Base-by-base conservation (phyloP, 139 green algal genomes). In the Nannochloris sp. region DNA sequence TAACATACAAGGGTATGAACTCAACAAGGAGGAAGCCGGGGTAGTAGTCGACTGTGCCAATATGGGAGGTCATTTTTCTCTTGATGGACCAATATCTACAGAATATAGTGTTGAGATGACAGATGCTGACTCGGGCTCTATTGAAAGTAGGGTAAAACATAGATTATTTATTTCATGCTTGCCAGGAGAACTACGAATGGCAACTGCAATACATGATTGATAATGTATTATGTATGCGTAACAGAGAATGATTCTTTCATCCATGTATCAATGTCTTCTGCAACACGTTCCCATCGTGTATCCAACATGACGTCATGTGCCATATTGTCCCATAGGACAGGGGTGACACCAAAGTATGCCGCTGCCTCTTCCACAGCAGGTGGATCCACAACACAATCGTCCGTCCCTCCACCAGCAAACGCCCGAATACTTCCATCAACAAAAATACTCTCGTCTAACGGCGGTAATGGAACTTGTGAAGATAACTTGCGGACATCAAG, bases 251-350 rank as follows among this genome's bases (percentile, higher is more conserved):
- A 53, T 21, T 53, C 46, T 21, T 19, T 25, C 2, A 85, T 66
- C 78, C 81, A 92, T 5, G 14, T 31, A 1, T 62, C 50, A 40
- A 93, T 54, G 5, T 57, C 51, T 1, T 66, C 61, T 37, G 86
- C 86, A 24, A 73, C 80, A n/a, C 58, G 21, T 60, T 76, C 55
- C 79, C 85, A 91, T 15, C 70, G 27, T 1, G 75, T 79, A 68
- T 95, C 87, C 60, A 96, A 76, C 89, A 96, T 96, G 24, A 83
- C 61, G 69, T 96, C 89, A 57, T 96, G 89, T 7, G 84, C 87
- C 50, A 85, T 72, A 16, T 63, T 34, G 3, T 57, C 31, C 46
- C 91, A 66, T n/a, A 90, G 57, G 5, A 83, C 49, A 0, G 76
- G 70, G 15, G 55, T 12, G 6, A 72, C 73, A 18, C 67, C 60